Percentiles rank a stretch among this genome's conserved stretches.
These are phyloP conservation scores for Rhododendron mucronatum DNA, from an alignment of 148 eudicot genomes.

Conservation along the genomic window DNA sequence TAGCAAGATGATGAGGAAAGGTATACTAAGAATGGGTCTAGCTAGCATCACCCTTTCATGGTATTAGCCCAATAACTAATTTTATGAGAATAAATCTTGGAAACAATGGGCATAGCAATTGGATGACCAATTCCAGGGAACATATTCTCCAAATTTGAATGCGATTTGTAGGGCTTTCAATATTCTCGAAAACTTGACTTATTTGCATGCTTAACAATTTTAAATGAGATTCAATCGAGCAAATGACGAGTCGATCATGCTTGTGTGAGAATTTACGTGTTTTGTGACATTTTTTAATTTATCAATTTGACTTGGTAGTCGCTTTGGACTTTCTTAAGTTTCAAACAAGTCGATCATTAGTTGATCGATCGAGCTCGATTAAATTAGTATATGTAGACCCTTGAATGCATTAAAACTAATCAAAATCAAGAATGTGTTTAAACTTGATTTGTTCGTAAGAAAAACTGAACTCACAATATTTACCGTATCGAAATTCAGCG, in stretches of 20 bases:
- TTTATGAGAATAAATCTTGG: not conserved
- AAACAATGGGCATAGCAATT: not conserved
- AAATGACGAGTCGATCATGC: not conserved
- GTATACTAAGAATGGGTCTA: not conserved
- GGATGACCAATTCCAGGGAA: not conserved
- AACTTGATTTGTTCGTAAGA: not conserved
- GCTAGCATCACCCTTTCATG: not conserved
- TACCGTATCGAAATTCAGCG: not conserved
- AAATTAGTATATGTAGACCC: not conserved
- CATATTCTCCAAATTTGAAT: not conserved
- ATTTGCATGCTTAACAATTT: not conserved
- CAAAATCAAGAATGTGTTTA: not conserved
- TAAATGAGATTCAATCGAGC: not conserved
- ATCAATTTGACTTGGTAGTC: too few relatives aligned
- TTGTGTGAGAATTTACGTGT: not conserved
- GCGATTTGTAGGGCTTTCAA: not conserved
- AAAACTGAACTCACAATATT: not conserved
- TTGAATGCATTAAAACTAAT: not conserved
- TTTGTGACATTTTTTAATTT: not conserved
- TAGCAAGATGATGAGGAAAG: not conserved
- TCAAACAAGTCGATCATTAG: not conserved
- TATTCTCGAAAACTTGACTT: not conserved
- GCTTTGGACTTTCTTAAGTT: too few relatives aligned
- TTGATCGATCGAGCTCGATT: not conserved
- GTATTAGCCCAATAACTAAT: not conserved